phyloP scores from a whole-genome alignment of 176 grass and related monocot genomes.

The Eragrostis curvula region DNA sequence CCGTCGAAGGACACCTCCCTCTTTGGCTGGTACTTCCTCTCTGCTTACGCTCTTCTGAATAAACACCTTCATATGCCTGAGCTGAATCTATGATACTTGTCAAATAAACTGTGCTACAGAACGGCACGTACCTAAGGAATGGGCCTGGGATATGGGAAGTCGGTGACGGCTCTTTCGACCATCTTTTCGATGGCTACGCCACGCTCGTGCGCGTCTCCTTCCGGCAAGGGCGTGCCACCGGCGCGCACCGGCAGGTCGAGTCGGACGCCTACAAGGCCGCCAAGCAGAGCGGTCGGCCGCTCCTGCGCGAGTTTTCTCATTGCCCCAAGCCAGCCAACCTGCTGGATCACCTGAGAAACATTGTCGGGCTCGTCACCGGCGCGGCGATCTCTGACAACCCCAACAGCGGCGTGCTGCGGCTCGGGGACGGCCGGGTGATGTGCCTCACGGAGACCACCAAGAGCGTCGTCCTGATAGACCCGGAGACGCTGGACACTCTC shows the following conservation, averaged over 20 bases:
- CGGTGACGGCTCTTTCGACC: conserved; percentile 55
- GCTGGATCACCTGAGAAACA: background rate
- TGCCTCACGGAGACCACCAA: conserved; percentile 76
- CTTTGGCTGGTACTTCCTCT: conserved; percentile 31
- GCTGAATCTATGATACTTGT: too few species aligned
- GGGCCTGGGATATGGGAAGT: conserved; percentile 65
- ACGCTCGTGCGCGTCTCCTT: conserved; percentile 69
- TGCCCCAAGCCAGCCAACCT: background rate
- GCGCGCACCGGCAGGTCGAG: conserved; percentile 60
- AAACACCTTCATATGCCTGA: too few species aligned
- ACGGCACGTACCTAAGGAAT: conserved; percentile 52
- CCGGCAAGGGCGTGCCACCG: conserved; percentile 34
- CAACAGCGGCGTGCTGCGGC: conserved; percentile 31
- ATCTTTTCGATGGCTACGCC: conserved; percentile 79
- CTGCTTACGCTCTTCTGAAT: too few species aligned
- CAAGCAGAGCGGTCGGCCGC: conserved; percentile 49
- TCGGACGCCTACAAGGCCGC: conserved; percentile 64
- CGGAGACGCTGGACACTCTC: conserved; percentile 55
- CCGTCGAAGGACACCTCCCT: conserved; percentile 36
- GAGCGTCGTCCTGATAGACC: conserved; percentile 61
- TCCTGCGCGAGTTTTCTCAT: background rate
- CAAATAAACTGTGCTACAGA: background rate
- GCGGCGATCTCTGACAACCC: background rate
- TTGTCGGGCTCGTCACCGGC: background rate
- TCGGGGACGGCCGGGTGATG: conserved; percentile 91